Evolutionary conservation across 495 filamentous ascomycete genomes (phyloP).

Genomic region (Hypoxylon fuscum): DNA sequence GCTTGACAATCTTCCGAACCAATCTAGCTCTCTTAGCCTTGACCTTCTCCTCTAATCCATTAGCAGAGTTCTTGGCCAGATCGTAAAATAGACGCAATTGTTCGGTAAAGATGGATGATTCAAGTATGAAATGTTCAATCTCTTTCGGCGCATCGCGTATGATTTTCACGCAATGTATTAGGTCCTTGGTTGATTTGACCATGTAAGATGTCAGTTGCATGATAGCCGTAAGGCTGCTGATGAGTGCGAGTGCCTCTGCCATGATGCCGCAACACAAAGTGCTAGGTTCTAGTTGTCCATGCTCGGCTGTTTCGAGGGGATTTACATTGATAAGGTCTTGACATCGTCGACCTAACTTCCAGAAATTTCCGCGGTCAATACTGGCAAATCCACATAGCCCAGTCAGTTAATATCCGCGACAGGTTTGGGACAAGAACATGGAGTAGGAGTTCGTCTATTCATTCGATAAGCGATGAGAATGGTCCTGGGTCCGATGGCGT

Average conservation of each 20-base stretch:
- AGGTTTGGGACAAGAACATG: constrained; percentile 15
- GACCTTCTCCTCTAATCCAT: neutral
- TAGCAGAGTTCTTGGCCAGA: constrained; percentile 7
- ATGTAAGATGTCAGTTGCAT: constrained; percentile 18
- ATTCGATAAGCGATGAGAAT: constrained; percentile 27
- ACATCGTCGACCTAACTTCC: constrained; percentile 2
- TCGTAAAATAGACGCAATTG: constrained; percentile 16
- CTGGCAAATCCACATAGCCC: constrained; percentile 10
- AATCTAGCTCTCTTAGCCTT: constrained; percentile 11
- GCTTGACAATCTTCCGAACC: constrained; percentile 21
- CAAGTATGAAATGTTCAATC: constrained; percentile 25
- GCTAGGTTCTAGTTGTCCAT: neutral
- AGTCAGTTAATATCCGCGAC: neutral
- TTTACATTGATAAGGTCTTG: constrained; percentile 1
- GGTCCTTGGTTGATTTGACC: constrained; percentile 13
- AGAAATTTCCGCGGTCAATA: neutral
- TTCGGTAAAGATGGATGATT: constrained; percentile 25
- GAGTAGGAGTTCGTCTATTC: constrained; percentile 11
- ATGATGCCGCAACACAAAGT: constrained; percentile 1
- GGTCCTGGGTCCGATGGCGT: too few relatives aligned
- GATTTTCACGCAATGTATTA: constrained; percentile 9
- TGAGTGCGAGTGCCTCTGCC: constrained; percentile 26
- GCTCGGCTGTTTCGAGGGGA: neutral
- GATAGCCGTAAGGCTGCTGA: constrained; percentile 33
- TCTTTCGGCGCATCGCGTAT: constrained; percentile 30